Percentiles rank a stretch among this genome's conserved stretches.
Evolutionary conservation across 352 stramenopile genomes (phyloP).

Genomic region (Blastocystis sp.): DNA sequence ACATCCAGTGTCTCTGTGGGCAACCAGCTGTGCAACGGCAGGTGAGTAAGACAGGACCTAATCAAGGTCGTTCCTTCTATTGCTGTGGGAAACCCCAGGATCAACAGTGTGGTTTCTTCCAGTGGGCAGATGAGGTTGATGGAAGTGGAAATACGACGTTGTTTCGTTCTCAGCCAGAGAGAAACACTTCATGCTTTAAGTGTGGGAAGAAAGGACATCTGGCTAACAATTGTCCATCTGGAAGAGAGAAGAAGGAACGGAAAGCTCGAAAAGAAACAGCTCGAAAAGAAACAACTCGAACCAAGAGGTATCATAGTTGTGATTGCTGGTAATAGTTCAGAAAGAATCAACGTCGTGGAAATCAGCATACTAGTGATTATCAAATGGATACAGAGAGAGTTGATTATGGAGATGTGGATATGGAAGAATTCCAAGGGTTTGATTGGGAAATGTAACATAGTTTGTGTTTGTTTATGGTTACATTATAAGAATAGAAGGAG

Average conservation of each 20-base stretch:
- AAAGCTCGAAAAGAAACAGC: not conserved
- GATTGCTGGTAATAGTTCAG: no score
- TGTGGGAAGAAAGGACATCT: conserved; percentile 45
- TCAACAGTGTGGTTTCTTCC: conserved; percentile 54
- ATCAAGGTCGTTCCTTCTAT: conserved; percentile 58
- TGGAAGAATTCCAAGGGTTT: conserved; percentile 1
- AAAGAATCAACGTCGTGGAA: conserved; percentile 6
- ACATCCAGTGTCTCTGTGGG: not conserved
- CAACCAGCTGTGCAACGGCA: not conserved
- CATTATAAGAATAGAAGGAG: conserved; percentile 7
- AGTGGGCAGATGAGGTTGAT: conserved; percentile 21
- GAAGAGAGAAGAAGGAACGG: not conserved
- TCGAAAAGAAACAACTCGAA: not conserved
- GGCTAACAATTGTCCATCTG: not conserved
- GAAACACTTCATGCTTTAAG: not conserved
- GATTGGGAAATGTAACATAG: conserved; percentile 39
- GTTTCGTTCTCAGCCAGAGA: not conserved
- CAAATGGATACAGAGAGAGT: not conserved
- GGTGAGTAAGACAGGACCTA: conserved; percentile 44
- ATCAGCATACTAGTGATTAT: not conserved
- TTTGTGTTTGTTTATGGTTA: not conserved
- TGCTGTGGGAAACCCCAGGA: conserved; percentile 45
- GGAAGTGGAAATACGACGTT: not conserved
- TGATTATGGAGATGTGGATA: conserved; percentile 35
- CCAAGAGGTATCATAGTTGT: no score